Evolutionary conservation across 371 early-diverging fungal species (phyloP).

Genomic region (Gilbertella persicaria): DNA sequence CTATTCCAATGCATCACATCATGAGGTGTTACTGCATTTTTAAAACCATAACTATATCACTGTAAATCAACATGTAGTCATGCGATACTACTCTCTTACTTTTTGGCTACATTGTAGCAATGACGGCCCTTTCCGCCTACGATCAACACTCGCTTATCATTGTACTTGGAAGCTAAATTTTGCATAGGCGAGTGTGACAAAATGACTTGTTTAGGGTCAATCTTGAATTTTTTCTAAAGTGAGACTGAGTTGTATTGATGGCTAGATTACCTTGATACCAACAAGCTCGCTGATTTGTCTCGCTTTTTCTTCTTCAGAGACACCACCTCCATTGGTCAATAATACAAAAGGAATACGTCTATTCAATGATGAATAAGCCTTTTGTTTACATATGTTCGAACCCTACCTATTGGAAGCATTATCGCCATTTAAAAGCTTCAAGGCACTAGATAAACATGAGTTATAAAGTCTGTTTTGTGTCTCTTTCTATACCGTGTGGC

Average conservation of each 20-base stretch:
- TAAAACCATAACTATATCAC: conserved; percentile 84
- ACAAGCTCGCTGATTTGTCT: conserved; percentile 64
- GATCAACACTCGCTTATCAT: conserved; percentile 64
- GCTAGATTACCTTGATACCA: conserved; percentile 52
- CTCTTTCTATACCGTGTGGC: conserved; percentile 28
- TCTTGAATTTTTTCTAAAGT: conserved; percentile 24
- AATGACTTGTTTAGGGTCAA: conserved; percentile 70
- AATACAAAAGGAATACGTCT: conserved; percentile 75
- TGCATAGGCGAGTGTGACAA: conserved; percentile 90
- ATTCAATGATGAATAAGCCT: not conserved
- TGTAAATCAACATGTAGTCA: not conserved
- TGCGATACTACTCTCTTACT: conserved; percentile 13
- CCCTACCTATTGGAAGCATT: conserved; percentile 50
- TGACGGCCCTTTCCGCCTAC: conserved; percentile 70
- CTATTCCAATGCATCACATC: conserved; percentile 75
- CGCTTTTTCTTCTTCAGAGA: conserved; percentile 76
- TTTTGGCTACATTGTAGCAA: conserved; percentile 66
- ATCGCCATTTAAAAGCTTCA: conserved; percentile 60
- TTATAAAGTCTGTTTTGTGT: not conserved
- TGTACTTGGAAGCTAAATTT: conserved; percentile 55
- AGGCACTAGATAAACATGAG: conserved; percentile 38
- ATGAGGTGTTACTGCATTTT: conserved; percentile 71
- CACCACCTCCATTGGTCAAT: conserved; percentile 89
- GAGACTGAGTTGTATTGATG: no score
- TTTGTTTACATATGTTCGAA: not conserved